Conservation (phyloP, 225 moss, liverwort and hornwort species). For the Neckera pumila region DNA sequence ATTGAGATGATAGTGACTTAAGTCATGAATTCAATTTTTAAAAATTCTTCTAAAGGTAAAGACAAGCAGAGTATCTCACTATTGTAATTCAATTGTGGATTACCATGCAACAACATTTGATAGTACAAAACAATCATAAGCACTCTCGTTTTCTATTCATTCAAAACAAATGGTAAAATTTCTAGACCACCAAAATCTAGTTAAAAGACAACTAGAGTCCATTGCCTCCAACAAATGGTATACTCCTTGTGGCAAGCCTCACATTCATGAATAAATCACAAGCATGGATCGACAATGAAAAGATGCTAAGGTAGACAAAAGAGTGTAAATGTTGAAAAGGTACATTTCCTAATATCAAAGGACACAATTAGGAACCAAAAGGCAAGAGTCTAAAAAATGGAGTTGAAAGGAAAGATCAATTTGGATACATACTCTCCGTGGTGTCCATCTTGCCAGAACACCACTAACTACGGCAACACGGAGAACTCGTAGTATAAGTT, state of each 20-base stretch:
- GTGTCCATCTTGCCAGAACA: background rate
- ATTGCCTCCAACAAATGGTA: background rate
- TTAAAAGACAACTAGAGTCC: background rate
- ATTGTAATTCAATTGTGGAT: background rate
- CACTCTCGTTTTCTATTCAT: too few relatives aligned
- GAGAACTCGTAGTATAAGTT: background rate
- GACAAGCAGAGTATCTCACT: background rate
- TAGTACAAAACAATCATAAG: background rate
- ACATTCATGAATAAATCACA: background rate
- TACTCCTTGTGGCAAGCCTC: background rate
- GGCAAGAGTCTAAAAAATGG: background rate
- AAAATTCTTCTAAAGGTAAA: background rate
- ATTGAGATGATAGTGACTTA: background rate
- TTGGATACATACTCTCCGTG: background rate
- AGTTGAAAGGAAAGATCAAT: background rate
- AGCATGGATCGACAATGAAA: background rate
- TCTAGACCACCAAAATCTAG: background rate
- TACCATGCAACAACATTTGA: too few relatives aligned
- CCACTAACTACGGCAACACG: too few relatives aligned
- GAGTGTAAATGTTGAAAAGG: slow-evolving; percentile 8
- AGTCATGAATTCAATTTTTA: background rate
- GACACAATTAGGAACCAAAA: slow-evolving; percentile 26
- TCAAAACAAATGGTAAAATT: background rate
- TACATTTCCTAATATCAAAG: background rate
- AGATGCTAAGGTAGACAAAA: background rate